Evolutionary conservation across 805 yeast species (phyloP), one percentile per base, ranked within the genome.

Genomic region (Kluyveromyces starmeri): DNA sequence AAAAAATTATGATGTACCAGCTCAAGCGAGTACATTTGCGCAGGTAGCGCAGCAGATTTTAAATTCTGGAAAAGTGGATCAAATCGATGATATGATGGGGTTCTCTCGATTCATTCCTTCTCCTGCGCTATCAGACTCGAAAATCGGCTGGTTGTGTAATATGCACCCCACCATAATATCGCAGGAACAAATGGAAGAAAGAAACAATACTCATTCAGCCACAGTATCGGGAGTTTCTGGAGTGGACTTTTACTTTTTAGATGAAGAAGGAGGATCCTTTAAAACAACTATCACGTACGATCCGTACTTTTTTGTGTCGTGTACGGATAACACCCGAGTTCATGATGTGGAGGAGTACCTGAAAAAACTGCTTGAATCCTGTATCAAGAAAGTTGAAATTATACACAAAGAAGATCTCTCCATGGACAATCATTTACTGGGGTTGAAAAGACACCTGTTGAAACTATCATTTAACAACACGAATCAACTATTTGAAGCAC

Each of bases 251-350:
- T 94, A 94, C 53, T 92, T 94, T 47, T 60, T 92, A 6, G 97
- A 88, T 55, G 95, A 84, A 49, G 96, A 88, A 55, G 99, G 99
- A 31, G 98, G 96, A 5, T 75, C 83, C 28, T 92, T 94, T 65
- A 92, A 89, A 53, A 78, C 86, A 4, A 80, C 95, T 1, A 59
- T 83, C 10, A 80, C 71, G 38, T 83, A 73, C 52, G 86, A 84
- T 46, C 99, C 99, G 0, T 92, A 92, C 55, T 83, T 92, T 50
- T 72, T 80, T 34, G 61, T 92, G 8, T 67, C 75, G 2, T 74
- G 84, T 43, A 64, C 71, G 4, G 57, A 54, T 39, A 67, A 61
- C 33, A 50, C 59, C 3, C 42, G 59, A 44, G 45, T 51, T 15
- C 65, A 65, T 12, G 96, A 83, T 43, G 84, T 86, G 3, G 97